Conservation (phyloP, 345 rosid genomes). For the Conringia planisiliqua region DNA sequence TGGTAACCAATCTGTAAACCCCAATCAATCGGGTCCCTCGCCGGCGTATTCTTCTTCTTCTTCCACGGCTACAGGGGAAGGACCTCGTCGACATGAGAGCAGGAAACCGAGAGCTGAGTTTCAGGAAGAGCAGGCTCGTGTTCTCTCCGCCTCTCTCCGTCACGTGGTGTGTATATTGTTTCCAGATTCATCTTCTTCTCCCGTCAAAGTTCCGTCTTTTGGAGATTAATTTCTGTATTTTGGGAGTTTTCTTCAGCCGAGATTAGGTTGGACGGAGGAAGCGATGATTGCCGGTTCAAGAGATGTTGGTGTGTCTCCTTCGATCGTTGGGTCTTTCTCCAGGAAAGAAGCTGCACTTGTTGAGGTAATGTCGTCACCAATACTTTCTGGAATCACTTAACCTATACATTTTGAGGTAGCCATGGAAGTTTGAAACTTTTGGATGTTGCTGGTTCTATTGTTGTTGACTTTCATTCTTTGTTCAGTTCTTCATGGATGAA, state of each 20-base stretch:
- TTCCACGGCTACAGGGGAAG: slow-evolving; percentile 40
- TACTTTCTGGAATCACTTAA: not conserved
- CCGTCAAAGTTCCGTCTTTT: not conserved
- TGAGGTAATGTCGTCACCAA: slow-evolving; percentile 49
- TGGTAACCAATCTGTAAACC: slow-evolving; percentile 11
- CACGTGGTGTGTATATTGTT: slow-evolving; percentile 58
- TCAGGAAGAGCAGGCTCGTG: slow-evolving; percentile 73
- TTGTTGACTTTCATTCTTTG: slow-evolving; percentile 8
- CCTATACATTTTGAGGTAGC: not conserved
- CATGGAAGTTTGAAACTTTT: not conserved
- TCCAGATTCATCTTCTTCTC: not conserved
- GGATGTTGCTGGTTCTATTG: not conserved
- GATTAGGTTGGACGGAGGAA: slow-evolving; percentile 82
- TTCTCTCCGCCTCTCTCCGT: slow-evolving; percentile 70
- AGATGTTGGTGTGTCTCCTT: slow-evolving; percentile 84
- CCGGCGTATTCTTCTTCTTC: slow-evolving; percentile 36
- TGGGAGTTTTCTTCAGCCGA: slow-evolving; percentile 38
- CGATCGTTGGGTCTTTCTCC: slow-evolving; percentile 80
- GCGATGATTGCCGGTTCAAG: slow-evolving; percentile 93
- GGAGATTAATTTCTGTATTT: not conserved
- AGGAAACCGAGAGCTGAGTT: slow-evolving; percentile 51
- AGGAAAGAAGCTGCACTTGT: slow-evolving; percentile 86
- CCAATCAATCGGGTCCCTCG: slow-evolving; percentile 34
- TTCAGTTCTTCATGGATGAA: slow-evolving; percentile 87
- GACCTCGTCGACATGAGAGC: slow-evolving; percentile 37